Conservation (phyloP, 1,284 basidiomycete species). For the Blastosporella zonata region DNA sequence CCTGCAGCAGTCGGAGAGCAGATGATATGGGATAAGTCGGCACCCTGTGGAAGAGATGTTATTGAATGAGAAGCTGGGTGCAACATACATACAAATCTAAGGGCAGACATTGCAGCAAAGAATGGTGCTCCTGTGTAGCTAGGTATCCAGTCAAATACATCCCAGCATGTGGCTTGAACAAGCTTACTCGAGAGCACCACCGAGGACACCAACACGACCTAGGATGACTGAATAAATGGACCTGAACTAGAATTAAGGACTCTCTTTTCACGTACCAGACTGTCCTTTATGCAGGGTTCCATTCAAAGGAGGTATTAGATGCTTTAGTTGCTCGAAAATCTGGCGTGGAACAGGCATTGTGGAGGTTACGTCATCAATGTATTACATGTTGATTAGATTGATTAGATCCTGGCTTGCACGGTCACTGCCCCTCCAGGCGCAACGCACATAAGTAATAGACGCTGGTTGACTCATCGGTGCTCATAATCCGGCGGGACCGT, state of each 20-base stretch:
- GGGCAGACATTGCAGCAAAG: slow-evolving; percentile 87
- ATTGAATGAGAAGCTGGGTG: neutral
- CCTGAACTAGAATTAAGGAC: slow-evolving; percentile 6
- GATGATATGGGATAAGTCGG: slow-evolving; percentile 94
- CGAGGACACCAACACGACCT: slow-evolving; percentile 91
- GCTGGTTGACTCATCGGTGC: too few relatives aligned
- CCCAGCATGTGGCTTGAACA: neutral
- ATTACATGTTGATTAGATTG: slow-evolving; percentile 4
- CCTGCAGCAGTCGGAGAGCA: slow-evolving; percentile 88
- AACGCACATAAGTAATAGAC: neutral
- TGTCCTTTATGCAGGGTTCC: slow-evolving; percentile 93
- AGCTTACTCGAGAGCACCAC: slow-evolving; percentile 85
- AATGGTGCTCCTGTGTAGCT: slow-evolving; percentile 96
- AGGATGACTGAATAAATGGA: slow-evolving; percentile 1
- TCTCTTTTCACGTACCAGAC: slow-evolving; percentile 64
- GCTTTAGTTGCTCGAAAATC: slow-evolving; percentile 68
- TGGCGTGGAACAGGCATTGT: slow-evolving; percentile 57
- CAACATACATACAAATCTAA: slow-evolving; percentile 59
- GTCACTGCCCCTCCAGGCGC: neutral
- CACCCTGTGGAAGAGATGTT: slow-evolving; percentile 54
- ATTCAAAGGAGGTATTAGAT: slow-evolving; percentile 82
- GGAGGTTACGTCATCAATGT: neutral
- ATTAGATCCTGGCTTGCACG: neutral
- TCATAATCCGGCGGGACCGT: too few relatives aligned
- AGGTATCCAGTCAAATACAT: slow-evolving; percentile 3